Evolutionary conservation across 306 rosid genomes (phyloP).

Genomic region (Cicer judaicum): DNA sequence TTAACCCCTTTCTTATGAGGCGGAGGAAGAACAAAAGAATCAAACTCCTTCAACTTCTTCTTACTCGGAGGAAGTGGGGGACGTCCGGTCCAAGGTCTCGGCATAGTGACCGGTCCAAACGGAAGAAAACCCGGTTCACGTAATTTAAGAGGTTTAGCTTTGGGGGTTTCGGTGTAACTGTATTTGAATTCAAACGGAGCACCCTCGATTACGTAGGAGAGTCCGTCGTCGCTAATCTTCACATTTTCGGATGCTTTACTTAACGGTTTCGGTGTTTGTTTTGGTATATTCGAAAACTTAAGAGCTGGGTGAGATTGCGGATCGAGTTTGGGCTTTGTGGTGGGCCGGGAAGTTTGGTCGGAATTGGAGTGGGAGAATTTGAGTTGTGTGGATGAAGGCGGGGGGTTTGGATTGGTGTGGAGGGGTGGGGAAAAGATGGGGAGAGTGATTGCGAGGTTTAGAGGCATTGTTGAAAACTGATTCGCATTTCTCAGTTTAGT

Average conservation of each 20-base stretch:
- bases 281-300: constrained; percentile 38
- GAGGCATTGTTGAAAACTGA: constrained; percentile 57
- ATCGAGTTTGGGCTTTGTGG: constrained; percentile 48
- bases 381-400: constrained; percentile 51
- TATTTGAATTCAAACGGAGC: constrained; percentile 96
- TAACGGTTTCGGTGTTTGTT: constrained; percentile 42
- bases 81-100: constrained; percentile 85
- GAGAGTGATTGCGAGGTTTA: constrained; percentile 59
- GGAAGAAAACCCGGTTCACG: constrained; percentile 76
- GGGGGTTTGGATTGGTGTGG: constrained; percentile 47
- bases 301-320: constrained; percentile 58
- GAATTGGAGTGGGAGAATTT: constrained; percentile 53
- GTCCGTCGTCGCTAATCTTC: constrained; percentile 64
- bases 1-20: constrained; percentile 84
- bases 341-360: constrained; percentile 49
- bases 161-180: constrained; percentile 94
- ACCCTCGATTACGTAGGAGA: constrained; percentile 53
- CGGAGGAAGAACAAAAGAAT: constrained; percentile 81
- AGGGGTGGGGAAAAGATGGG: constrained; percentile 57
- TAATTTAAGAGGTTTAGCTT: constrained; percentile 69
- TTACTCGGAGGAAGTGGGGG: constrained; percentile 83
- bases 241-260: constrained; percentile 52
- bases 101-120: constrained; percentile 74
- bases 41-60: constrained; percentile 78
- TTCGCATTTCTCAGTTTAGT: constrained; percentile 22